Evolutionary conservation across 768 basidiomycete genomes (phyloP).

Genomic region (Leccinum pellstonianum): DNA sequence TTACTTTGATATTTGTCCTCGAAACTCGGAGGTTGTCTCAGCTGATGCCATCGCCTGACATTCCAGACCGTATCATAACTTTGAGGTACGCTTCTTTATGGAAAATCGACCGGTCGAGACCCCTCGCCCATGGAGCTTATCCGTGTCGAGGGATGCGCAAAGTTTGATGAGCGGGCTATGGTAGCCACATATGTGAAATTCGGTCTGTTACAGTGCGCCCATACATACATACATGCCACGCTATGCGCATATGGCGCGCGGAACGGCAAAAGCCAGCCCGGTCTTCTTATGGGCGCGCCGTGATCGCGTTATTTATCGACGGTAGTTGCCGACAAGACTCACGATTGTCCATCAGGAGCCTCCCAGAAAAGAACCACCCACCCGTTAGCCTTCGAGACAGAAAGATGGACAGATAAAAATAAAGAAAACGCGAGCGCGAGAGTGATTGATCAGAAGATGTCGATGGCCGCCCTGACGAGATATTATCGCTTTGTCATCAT

Average conservation of each 20-base stretch:
- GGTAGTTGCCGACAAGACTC: not conserved
- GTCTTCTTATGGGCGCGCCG: not conserved
- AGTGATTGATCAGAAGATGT: not conserved
- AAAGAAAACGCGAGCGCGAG: not conserved
- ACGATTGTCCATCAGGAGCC: not conserved
- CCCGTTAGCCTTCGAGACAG: not conserved
- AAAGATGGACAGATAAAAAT: not conserved
- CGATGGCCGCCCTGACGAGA: not conserved
- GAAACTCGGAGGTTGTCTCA: not conserved
- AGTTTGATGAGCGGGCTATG: not conserved
- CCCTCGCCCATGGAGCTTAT: conserved; percentile 8
- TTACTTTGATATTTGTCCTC: not conserved
- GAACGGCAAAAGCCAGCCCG: not conserved
- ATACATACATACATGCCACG: not conserved
- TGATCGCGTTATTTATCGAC: not conserved
- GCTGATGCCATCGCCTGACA: not conserved
- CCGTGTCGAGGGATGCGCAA: conserved; percentile 12
- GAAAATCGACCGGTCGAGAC: conserved; percentile 12
- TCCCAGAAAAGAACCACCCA: not conserved
- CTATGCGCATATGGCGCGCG: not conserved
- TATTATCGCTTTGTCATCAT: not conserved
- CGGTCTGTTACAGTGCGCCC: not conserved
- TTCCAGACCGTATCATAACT: not conserved
- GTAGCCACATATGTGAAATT: not conserved
- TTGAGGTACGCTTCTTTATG: not conserved